Base-by-base conservation (phyloP, 2,329 filamentous ascomycete species). In the Nothophoma quercina region DNA sequence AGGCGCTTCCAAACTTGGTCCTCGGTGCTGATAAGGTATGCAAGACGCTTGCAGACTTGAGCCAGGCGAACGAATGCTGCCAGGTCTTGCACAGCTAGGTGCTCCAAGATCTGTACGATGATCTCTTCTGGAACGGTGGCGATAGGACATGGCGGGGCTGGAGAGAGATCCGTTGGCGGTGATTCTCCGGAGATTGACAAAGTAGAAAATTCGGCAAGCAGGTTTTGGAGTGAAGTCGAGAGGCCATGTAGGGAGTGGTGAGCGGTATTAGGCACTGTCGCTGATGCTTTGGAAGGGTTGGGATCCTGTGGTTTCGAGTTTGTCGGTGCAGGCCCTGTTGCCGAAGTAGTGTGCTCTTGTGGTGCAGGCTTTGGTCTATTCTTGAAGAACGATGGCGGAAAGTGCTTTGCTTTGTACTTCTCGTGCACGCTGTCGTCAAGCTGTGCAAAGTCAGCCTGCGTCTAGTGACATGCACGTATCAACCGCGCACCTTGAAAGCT, bases 321-420 rank as follows among this genome's bases (percentile, higher is more conserved):
- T 26, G 59, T 18, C 77, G 75, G 86, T 13, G 34, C 34, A 39
- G 60, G 19, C 23, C 35, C 13, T 29, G 35, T 26, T 39, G 43
- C 19, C 45, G 56, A 48, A 18, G 47, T 36, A 53, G 8, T 43
- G 28, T 38, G 53, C 42, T 34, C 56, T 30, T 59, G 22, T 34
- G 50, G 35, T 19, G 41, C 35, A 25, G 50, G 51, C 46, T 50
- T 54, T 21, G 49, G 49, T 15, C 56, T 62, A 76, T 58, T 58
- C 28, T 79, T 76, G 61, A 78, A 80, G 26, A 73, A 76, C 8
- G 84, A 82, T 30, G 85, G 80, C 2, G 93, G 89, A 67, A 95
- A 97, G 76, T 98, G 88, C 77, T 98, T 98, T 67, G 91, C 88
- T 66, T 90, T 90, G 78, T 97, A 99, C 50, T 84, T 82, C 65